Base-by-base conservation (phyloP, 805 yeast species). In the Ogataea paradorogensis region DNA sequence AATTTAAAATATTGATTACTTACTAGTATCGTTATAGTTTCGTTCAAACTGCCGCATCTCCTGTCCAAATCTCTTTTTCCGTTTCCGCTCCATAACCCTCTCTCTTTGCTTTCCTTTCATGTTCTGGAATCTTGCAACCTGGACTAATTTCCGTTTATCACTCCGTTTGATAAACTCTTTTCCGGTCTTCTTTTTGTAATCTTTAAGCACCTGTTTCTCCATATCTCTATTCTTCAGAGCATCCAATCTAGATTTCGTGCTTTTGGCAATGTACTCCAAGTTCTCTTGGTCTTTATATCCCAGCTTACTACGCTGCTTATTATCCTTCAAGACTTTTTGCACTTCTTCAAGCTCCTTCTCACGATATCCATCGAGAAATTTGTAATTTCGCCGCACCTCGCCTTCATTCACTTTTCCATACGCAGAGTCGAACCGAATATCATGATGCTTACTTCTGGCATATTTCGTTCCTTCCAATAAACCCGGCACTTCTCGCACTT, bases 401-500 rank as follows among this genome's bases (percentile, higher is more conserved):
- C 70, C 66, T 43, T 76, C 64, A 58, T 90, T 91, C 1, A 93
- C 86, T 52, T 79, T 83, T 42, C 98, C 98, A 47, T 79, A 78
- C 0, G 96, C 89, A 3, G 91, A 75, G 61, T 93, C 96, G 59
- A 93, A 93, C 51, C 99, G 72, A 24, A 95, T 82, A 65, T 93
- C 99, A 34, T 77, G 73, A 58, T 84, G 82, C 21, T 82, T 62
- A 11, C 67, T 68, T 11, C 61, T 52, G 35, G 63, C 58, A 16
- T 53, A 51, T 16, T 66, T 64, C 16, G 62, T 54, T 34, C 68
- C 70, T 15, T 55, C 57, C 15, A 49, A 26, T 32, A 84, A 57
- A 0, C 91, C 93, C 2, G 85, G 91, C 9, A 90, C 80, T 30
- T 81, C 79, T 48, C 98, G 72, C 26, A 87, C 69, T 47, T 71